Percentiles rank a stretch among this genome's conserved stretches.
Conservation (phyloP, 768 basidiomycete species). For the Clavulina sp. region DNA sequence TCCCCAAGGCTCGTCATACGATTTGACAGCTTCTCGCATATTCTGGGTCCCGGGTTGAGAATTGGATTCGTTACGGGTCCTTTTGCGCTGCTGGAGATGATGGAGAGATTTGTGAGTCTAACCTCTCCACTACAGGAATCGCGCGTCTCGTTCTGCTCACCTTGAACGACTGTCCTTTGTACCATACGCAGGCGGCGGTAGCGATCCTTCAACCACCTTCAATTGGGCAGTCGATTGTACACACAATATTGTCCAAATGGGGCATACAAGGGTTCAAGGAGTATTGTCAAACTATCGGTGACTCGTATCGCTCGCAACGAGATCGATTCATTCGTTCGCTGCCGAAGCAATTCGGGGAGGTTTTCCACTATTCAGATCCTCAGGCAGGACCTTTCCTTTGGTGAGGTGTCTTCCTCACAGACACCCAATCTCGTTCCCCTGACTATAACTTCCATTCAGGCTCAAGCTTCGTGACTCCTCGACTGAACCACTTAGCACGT, state of each 20-base stretch:
- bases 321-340: no score
- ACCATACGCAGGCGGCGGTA: conserved; percentile 32
- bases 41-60: conserved; percentile 61
- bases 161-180: neutral
- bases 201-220: conserved; percentile 54
- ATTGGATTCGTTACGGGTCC: conserved; percentile 74
- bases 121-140: no score
- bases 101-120: conserved; percentile 47
- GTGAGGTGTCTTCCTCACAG: conserved; percentile 14
- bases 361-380: no score
- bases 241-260: conserved; percentile 47
- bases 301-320: no score
- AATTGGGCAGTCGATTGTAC: conserved; percentile 44
- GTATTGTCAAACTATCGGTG: conserved; percentile 56
- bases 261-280: conserved; percentile 53
- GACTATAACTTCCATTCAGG: no score
- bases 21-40: conserved; percentile 81
- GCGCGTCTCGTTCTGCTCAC: no score
- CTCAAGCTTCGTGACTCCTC: conserved; percentile 59
- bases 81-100: conserved; percentile 41
- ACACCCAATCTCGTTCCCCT: conserved; percentile 15
- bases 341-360: no score
- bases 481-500: conserved; percentile 50
- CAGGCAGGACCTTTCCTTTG: no score
- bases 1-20: conserved; percentile 54